phyloP scores from a whole-genome alignment of 2,329 filamentous ascomycete species.

The Aspergillus ochraceus region DNA sequence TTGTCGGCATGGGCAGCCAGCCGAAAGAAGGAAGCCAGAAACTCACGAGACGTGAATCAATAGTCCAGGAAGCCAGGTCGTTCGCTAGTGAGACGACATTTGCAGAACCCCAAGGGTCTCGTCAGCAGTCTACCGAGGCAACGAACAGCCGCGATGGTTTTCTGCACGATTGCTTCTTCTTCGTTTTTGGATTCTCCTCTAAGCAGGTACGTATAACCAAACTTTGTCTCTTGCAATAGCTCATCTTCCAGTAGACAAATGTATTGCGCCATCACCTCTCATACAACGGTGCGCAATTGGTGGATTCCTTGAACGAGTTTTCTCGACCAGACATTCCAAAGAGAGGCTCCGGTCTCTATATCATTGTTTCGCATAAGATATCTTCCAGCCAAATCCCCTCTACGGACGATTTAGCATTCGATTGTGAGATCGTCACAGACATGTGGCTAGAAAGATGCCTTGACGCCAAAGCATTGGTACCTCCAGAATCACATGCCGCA shows the following conservation, averaged over 20 bases:
- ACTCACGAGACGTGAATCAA: conserved; percentile 18
- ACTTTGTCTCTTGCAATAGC: not conserved
- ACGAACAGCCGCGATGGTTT: conserved; percentile 50
- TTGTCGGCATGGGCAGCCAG: conserved; percentile 57
- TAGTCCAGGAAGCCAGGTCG: conserved; percentile 36
- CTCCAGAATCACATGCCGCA: conserved; percentile 69
- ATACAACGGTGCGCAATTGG: conserved; percentile 42
- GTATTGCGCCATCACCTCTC: conserved; percentile 43
- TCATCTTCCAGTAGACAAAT: conserved; percentile 27
- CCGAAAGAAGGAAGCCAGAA: conserved; percentile 20
- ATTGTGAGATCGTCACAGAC: conserved; percentile 68
- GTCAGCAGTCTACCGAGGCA: conserved; percentile 16
- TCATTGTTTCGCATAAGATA: conserved; percentile 42
- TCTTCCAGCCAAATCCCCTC: conserved; percentile 35
- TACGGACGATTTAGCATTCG: conserved; percentile 41
- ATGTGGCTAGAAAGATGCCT: conserved; percentile 93
- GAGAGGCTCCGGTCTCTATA: conserved; percentile 35
- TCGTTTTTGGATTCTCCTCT: conserved; percentile 59
- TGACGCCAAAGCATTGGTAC: conserved; percentile 69
- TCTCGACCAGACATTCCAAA: conserved; percentile 35
- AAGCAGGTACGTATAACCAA: conserved; percentile 49
- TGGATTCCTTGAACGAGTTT: conserved; percentile 35
- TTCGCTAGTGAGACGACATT: conserved; percentile 41
- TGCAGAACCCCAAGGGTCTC: conserved; percentile 25
- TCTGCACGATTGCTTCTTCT: conserved; percentile 55